Base-by-base conservation (phyloP, 2,329 filamentous ascomycete species). In the Sporothrix luriei region DNA sequence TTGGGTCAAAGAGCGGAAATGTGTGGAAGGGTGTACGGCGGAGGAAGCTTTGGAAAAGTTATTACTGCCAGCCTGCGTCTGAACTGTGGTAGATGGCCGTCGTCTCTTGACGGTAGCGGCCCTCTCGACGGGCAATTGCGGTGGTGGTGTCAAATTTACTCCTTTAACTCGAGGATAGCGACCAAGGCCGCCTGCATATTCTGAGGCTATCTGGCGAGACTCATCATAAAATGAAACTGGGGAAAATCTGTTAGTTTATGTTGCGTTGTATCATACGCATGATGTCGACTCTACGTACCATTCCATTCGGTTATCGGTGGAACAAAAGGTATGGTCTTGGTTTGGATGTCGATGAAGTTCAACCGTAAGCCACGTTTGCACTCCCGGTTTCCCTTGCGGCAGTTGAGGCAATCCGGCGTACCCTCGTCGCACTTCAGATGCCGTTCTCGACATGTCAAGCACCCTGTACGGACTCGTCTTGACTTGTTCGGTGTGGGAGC, bases 381-480 rank as follows among this genome's bases (percentile, higher is more conserved):
- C 70, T 89, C 83, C 66, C 94, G 85, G 76, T 89, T 94, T 67
- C 94, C 95, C 80, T 97, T 97, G 71, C 88, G 87, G 80, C 94
- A 97, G 76, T 97, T 97, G 75, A 91, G 83, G 73, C 86, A 88
- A 46, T 84, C 81, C 6, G 85, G 86, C 4, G 80, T 75, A 5
- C 84, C 89, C 78, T 97, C 93, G 76, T 97, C 94, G 78, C 94
- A 97, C 79, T 97, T 97, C 66, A 97, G 82, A 82, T 97, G 94
- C 61, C 93, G 84, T 78, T 97, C 91, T 74, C 94, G 86, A 79
- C 94, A 97, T 2, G 94, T 97, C 73, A 97, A 81, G 78, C 94
- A 97, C 49, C 94, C 94, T 3, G 94, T 97, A 61, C 94, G 88
- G 1, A 73, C 73, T 4, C 72, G 68, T 38, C 54, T 68, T 19